Base-by-base conservation (phyloP, 1,284 basidiomycete genomes). In the Moesziomyces aphidis region DNA sequence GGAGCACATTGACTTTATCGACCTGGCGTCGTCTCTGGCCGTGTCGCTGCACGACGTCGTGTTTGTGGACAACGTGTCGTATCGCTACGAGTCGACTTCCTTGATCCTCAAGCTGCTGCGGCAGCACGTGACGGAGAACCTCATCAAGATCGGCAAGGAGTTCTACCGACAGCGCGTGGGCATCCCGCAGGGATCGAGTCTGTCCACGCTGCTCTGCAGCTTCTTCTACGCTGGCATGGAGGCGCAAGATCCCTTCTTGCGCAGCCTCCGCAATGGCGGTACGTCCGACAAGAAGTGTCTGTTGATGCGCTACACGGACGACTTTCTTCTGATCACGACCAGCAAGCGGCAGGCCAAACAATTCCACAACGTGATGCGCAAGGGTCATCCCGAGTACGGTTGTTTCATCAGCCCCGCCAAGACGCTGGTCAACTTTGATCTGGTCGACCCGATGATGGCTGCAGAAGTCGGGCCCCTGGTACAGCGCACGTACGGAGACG, bases 181-280 rank as follows among this genome's bases (percentile, higher is more conserved):
- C 0, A 98, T 99, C 31, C 95, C 97, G 0, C 97, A 99, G 84
- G 97, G 97, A 17, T 97, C 95, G 0, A 90, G 94, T 26, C 86
- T 99, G 28, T 97, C 94, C 6, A 90, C 92, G 1, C 82, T 98
- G 31, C 86, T 99, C 1, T 99, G 97, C 56, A 79, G 73, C 49
- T 73, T 82, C 85, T 97, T 95, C 85, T 98, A 98, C 72, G 95
- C 94, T 1, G 91, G 95, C 78, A 87, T 99, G 74, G 97, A 98
- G 85, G 87, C 86, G 26, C 86, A 85, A 7, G 87, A 59, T 34
- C 43, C 50, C 5, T 63, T 89, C 66, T 87, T 91, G n/a, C 78
- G 84, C 4, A 93, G 91, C 68, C 89, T 89, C 53, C 84, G 86
- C 0, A 85, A 89, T 5, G 51, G 46, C 22, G 39, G 24, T 22